phyloP scores from a whole-genome alignment of 1,284 basidiomycete genomes.

The Mycosarcoma maydis region DNA sequence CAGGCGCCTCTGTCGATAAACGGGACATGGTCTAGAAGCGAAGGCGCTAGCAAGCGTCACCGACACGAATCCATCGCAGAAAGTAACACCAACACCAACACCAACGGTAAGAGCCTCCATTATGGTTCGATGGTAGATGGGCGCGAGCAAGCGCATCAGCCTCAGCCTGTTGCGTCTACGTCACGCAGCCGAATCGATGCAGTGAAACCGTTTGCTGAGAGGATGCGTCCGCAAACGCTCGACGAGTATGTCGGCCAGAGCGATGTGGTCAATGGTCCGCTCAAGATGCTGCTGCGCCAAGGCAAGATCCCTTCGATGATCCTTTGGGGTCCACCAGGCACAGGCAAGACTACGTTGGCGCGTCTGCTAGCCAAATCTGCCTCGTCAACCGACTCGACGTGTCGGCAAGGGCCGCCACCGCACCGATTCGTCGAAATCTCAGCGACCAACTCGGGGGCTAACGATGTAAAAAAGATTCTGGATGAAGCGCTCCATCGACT shows the following conservation, averaged over 20 bases:
- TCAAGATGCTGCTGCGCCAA: conserved; percentile 52
- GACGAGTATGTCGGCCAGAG: conserved; percentile 60
- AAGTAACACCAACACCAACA: neutral
- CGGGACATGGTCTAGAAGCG: neutral
- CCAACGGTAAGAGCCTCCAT: no score
- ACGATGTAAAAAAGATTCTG: conserved; percentile 81
- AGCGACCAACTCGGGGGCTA: conserved; percentile 73
- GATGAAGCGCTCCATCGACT: conserved; percentile 81
- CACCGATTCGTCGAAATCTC: conserved; percentile 64
- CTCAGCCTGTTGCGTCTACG: conserved; percentile 10
- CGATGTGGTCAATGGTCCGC: conserved; percentile 55
- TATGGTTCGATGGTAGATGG: no score
- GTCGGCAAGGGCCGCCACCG: conserved; percentile 18
- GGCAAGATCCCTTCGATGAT: conserved; percentile 61
- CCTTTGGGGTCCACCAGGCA: conserved; percentile 64
- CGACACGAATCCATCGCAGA: neutral
- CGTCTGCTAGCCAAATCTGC: conserved; percentile 75
- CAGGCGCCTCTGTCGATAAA: neutral
- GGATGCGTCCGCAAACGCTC: conserved; percentile 58
- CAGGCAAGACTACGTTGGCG: conserved; percentile 82
- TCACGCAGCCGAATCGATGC: conserved; percentile 39
- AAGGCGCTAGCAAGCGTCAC: conserved; percentile 5
- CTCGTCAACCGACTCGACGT: conserved; percentile 75
- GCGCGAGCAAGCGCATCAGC: neutral
- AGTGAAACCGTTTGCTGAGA: conserved; percentile 60